A percentile compares a stretch with the other conserved stretches of the same genome.
Evolutionary conservation across 2,329 filamentous ascomycete genomes (phyloP).

Genomic region (Dothidotthia symphoricarpi): DNA sequence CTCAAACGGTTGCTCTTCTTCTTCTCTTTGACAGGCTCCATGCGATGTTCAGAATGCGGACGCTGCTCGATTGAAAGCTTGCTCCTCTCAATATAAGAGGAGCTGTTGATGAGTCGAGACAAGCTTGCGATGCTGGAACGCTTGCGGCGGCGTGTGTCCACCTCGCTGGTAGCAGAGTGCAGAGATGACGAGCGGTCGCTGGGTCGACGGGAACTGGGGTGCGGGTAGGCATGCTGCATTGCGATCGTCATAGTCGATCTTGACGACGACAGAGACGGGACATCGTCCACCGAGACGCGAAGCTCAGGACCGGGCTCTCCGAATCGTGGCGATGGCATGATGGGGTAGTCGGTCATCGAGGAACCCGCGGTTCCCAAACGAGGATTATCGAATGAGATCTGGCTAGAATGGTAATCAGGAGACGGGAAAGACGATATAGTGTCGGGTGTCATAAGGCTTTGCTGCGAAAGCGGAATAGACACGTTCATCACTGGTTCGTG

Average conservation of each 20-base stretch:
- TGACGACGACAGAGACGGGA: conserved; percentile 72
- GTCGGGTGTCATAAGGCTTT: conserved; percentile 64
- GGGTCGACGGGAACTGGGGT: conserved; percentile 44
- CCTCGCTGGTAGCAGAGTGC: conserved; percentile 42
- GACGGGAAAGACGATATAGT: conserved; percentile 62
- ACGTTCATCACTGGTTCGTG: conserved; percentile 39
- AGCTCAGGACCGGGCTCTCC: conserved; percentile 72
- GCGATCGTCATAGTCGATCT: conserved; percentile 72
- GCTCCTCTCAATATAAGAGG: conserved; percentile 66
- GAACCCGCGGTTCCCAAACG: conserved; percentile 74
- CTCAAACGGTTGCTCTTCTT: conserved; percentile 70
- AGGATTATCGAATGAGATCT: conserved; percentile 66
- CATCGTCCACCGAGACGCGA: conserved; percentile 69
- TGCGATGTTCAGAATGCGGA: conserved; percentile 51
- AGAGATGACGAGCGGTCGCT: conserved; percentile 44
- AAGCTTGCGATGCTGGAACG: conserved; percentile 75
- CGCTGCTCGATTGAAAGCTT: conserved; percentile 67
- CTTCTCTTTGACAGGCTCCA: conserved; percentile 60
- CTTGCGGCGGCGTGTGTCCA: conserved; percentile 60
- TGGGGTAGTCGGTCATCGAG: conserved; percentile 68
- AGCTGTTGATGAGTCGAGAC: conserved; percentile 70
- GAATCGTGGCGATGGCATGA: conserved; percentile 68
- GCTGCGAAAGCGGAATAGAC: conserved; percentile 40
- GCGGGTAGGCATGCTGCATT: conserved; percentile 57
- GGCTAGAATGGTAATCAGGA: conserved; percentile 61